Evolutionary conservation across 2,329 filamentous ascomycete species (phyloP).

Genomic region (Chalaropsis thielavioides): DNA sequence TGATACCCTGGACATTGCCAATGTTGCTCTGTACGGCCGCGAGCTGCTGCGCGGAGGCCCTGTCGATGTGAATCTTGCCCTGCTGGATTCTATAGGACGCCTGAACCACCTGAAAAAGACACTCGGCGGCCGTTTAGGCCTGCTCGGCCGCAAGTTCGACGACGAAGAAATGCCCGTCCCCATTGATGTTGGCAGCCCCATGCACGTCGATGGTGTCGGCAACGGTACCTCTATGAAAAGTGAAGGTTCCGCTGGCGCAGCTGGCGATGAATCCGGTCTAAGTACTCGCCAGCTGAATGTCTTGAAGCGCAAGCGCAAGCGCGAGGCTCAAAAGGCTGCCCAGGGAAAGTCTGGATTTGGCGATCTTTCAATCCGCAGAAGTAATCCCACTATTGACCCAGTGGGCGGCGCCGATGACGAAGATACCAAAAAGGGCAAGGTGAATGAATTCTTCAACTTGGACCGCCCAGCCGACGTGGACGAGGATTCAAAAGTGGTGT

Average conservation of each 20-base stretch:
- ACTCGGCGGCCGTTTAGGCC: conserved; percentile 62
- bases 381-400: conserved; percentile 46
- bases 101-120: conserved; percentile 84
- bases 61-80: conserved; percentile 70
- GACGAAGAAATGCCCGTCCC: conserved; percentile 55
- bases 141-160: conserved; percentile 71
- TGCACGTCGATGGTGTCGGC: conserved; percentile 29
- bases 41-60: conserved; percentile 72
- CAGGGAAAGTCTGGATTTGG: conserved; percentile 80
- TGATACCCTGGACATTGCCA: conserved; percentile 59
- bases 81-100: conserved; percentile 66
- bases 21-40: conserved; percentile 70
- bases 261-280: conserved; percentile 52
- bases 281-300: conserved; percentile 92
- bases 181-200: conserved; percentile 30
- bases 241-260: conserved; percentile 26
- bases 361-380: conserved; percentile 59
- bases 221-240: conserved; percentile 23
- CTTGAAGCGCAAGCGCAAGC: conserved; percentile 84
- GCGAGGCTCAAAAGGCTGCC: conserved; percentile 70
- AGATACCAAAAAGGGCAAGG: conserved; percentile 41
- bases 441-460: conserved; percentile 78
- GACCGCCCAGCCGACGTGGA: conserved; percentile 65
- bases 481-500: conserved; percentile 82
- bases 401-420: conserved; percentile 44